Evolutionary conservation across 768 basidiomycete species (phyloP).

Genomic region (Lactifluus hygrophoroides): DNA sequence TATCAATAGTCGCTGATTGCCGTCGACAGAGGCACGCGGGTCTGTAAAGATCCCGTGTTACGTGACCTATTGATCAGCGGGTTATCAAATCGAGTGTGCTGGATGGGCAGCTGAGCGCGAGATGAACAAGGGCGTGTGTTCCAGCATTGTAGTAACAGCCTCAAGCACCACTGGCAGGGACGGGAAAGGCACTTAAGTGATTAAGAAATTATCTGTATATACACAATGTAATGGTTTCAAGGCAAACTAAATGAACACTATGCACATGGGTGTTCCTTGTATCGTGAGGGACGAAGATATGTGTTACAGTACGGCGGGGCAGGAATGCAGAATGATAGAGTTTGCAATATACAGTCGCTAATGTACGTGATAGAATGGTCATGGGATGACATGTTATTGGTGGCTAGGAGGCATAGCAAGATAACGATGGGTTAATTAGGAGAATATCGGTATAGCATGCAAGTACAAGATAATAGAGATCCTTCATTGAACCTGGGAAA

Average conservation of each 20-base stretch:
- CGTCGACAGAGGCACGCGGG: constrained; percentile 37
- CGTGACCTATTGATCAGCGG: constrained; percentile 50
- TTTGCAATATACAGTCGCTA: constrained; percentile 5
- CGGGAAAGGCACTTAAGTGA: background rate
- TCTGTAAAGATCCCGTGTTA: constrained; percentile 38
- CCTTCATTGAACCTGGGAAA: background rate
- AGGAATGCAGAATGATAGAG: constrained; percentile 7
- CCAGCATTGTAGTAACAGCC: background rate
- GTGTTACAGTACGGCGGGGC: constrained; percentile 6
- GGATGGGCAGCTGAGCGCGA: constrained; percentile 24
- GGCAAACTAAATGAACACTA: background rate
- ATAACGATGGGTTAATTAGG: constrained; percentile 4
- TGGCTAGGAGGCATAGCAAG: background rate
- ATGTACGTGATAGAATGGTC: constrained; percentile 6
- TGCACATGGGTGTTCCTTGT: background rate
- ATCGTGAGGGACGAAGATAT: background rate
- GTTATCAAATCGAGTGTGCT: constrained; percentile 43
- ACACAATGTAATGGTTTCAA: background rate
- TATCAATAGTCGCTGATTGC: background rate
- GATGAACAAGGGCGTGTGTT: background rate
- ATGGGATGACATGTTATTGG: constrained; percentile 6
- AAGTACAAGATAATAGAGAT: constrained; percentile 6
- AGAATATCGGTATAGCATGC: background rate
- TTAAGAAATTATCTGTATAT: constrained; percentile 10
- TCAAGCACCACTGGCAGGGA: background rate